Conservation (phyloP, 805 yeast genomes). For the Saccharomycopsis sp. region DNA sequence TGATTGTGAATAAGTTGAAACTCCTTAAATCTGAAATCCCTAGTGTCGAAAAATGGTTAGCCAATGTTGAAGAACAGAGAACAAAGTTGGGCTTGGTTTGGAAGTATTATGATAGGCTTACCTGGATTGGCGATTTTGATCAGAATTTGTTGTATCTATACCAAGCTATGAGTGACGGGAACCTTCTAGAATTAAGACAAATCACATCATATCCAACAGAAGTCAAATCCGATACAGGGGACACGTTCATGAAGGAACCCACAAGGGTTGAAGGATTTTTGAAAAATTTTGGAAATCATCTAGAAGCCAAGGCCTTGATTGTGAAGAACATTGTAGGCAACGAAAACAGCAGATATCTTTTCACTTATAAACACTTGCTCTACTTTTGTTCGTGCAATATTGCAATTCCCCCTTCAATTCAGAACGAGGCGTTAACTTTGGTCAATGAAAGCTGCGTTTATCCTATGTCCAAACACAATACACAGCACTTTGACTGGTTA, state of each 20-base stretch:
- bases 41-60: conserved; percentile 24
- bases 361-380: conserved; percentile 51
- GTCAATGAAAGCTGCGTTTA: not conserved
- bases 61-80: no score
- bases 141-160: conserved; percentile 35
- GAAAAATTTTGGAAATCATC: conserved; percentile 3
- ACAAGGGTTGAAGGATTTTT: conserved; percentile 76
- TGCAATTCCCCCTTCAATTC: conserved; percentile 52
- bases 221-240: conserved; percentile 22
- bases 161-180: conserved; percentile 36
- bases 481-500: conserved; percentile 62
- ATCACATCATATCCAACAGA: conserved; percentile 32
- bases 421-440: not conserved
- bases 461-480: not conserved
- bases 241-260: conserved; percentile 42
- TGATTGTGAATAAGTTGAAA: conserved; percentile 4
- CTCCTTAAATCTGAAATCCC: conserved; percentile 14
- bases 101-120: conserved; percentile 65
- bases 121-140: conserved; percentile 49
- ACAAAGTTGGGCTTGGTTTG: conserved; percentile 54
- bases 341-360: conserved; percentile 47
- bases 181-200: conserved; percentile 54
- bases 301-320: conserved; percentile 36
- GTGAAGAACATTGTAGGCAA: conserved; percentile 27
- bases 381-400: conserved; percentile 45